Conservation (phyloP, 441 rosid species). For the Adansonia grandidieri region DNA sequence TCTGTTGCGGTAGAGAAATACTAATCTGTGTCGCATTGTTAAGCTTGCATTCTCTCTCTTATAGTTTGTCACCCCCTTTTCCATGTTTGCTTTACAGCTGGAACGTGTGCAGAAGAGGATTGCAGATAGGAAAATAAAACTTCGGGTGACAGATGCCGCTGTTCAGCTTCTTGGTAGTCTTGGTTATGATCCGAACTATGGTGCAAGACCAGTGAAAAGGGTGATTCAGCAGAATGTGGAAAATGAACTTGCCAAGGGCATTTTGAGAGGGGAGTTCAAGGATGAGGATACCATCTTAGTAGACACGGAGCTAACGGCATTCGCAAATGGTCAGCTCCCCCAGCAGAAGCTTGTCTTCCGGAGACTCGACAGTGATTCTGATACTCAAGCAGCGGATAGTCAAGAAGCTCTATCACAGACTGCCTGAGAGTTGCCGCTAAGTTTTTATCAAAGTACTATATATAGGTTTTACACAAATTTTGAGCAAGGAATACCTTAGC, state of each 20-base stretch:
- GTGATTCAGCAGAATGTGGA: constrained; percentile 92
- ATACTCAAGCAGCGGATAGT: constrained; percentile 40
- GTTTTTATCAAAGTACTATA: not conserved
- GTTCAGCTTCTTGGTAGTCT: constrained; percentile 81
- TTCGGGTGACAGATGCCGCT: constrained; percentile 71
- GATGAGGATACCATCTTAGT: constrained; percentile 70
- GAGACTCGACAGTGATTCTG: constrained; percentile 41
- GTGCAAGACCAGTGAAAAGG: constrained; percentile 97
- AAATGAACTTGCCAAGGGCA: constrained; percentile 96
- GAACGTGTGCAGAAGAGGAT: constrained; percentile 91
- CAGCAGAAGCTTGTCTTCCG: constrained; percentile 82
- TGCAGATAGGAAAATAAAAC: constrained; percentile 84
- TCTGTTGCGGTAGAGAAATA: not conserved
- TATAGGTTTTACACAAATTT: constrained; percentile 14
- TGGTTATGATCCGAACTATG: constrained; percentile 95
- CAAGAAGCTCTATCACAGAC: constrained; percentile 46
- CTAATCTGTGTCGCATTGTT: not conserved
- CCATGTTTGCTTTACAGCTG: constrained; percentile 53
- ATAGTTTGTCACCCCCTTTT: constrained; percentile 3
- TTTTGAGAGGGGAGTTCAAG: constrained; percentile 84
- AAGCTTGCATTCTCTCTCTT: not conserved
- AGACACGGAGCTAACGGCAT: constrained; percentile 75
- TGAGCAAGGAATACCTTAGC: not conserved
- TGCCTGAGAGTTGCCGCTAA: constrained; percentile 1
- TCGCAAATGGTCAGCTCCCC: constrained; percentile 76